phyloP scores from a whole-genome alignment of 768 basidiomycete genomes.

The Naganishia randhawae region DNA sequence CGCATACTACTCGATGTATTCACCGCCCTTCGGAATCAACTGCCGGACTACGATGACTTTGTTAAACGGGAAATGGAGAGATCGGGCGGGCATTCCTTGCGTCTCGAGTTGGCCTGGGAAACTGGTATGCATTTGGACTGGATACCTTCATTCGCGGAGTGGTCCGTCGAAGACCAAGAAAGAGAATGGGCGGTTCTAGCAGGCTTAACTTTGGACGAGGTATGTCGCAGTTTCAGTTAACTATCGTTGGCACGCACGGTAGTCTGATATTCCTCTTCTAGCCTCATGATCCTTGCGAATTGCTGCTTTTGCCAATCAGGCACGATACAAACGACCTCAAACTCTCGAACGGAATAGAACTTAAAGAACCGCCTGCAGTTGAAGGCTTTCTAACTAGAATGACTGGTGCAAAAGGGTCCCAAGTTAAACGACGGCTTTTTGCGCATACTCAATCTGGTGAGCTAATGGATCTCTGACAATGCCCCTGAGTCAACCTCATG shows the following conservation, averaged over 20 bases:
- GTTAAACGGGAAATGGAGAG: constrained; percentile 55
- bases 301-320: constrained; percentile 72
- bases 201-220: constrained; percentile 71
- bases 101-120: constrained; percentile 74
- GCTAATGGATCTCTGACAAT: constrained; percentile 18
- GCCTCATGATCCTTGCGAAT: constrained; percentile 15
- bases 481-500: neutral
- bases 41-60: constrained; percentile 63
- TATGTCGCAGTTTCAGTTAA: constrained; percentile 45
- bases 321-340: constrained; percentile 60
- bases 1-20: constrained; percentile 65
- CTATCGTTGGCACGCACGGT: neutral
- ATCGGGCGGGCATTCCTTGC: constrained; percentile 52
- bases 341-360: constrained; percentile 54
- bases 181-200: constrained; percentile 72
- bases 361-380: constrained; percentile 72
- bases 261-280: neutral
- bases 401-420: constrained; percentile 28
- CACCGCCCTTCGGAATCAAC: constrained; percentile 56
- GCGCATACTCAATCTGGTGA: constrained; percentile 41
- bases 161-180: constrained; percentile 56
- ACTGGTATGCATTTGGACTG: constrained; percentile 72
- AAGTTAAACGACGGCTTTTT: constrained; percentile 37
- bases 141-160: constrained; percentile 71
- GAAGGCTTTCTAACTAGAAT: constrained; percentile 75